Evolutionary conservation across 352 stramenopile species (phyloP), one percentile per base, ranked within the genome.

Genomic region (Globisporangium rhizosaccharum): DNA sequence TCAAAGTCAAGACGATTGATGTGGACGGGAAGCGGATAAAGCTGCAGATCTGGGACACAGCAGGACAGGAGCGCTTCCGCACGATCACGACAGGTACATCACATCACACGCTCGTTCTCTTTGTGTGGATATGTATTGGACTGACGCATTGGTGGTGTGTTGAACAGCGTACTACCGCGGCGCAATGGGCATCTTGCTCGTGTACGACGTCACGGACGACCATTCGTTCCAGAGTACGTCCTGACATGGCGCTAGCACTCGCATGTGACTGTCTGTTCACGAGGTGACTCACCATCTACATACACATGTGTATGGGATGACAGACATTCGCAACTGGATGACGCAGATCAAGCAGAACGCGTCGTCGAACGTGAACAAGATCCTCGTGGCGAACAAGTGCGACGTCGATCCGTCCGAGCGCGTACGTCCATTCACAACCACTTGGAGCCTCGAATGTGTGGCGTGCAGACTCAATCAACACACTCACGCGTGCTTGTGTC

Each of bases 381-480:
- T 99, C 44, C 81, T 99, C 10, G 96, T 99, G 28, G 98, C 97
- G 51, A 99, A 99, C 88, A 99, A 99, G 77, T 98, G 90, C 63
- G 98, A 99, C 78, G 86, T 99, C 20, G 87, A 98, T 62, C 73
- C 80, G n/a, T 96, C 92, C 11, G 89, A 98, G 65, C 92, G 97
- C 68, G 93, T 98, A 62, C 57, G 82, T 72, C 47, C n/a, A 10
- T 39, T 36, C 30, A 9, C 30, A 36, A 12, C 33, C 33, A 39
- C 33, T 39, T 39, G 33, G 6, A 39, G 33, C 10, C 6, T 39
- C 33, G 33, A 12, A 12, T 39, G 33, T 30, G 37, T 36, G 33
- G 48, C n/a, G n/a, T 15, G 12, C 8, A 20, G 41, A 6, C 41
- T 20, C 18, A 9, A 8, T 8, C 14, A n/a, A 5, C 3, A 20